Conservation (phyloP, 139 green algal species). For the Chlorella sp. region DNA sequence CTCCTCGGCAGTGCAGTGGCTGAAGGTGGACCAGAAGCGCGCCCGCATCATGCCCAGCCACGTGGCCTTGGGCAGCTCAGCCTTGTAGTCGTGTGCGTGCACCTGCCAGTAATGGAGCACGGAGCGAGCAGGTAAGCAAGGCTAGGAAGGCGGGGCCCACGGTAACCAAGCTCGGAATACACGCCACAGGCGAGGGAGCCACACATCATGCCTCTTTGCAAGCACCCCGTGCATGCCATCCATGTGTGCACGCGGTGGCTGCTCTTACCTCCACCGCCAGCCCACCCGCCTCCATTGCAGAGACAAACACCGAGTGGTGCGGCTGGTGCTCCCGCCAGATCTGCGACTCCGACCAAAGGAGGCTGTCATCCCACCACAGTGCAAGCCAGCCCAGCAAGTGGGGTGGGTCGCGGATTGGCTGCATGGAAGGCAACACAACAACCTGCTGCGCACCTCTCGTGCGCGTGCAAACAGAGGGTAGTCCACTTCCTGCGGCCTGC, state of each 20-base stretch:
- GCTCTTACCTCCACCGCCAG: slow-evolving; percentile 11
- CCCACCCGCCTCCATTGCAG: slow-evolving; percentile 21
- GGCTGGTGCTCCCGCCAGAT: slow-evolving; percentile 34
- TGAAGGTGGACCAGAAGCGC: slow-evolving; percentile 36
- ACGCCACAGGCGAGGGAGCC: too few relatives aligned
- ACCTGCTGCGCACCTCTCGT: neutral
- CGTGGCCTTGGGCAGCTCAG: slow-evolving; percentile 11
- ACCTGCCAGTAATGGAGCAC: too few relatives aligned
- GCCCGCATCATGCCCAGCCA: slow-evolving; percentile 34
- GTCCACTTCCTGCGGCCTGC: slow-evolving; percentile 26
- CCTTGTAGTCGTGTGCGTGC: slow-evolving; percentile 15
- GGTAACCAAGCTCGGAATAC: too few relatives aligned
- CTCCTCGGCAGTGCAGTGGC: slow-evolving; percentile 22
- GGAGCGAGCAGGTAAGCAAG: too few relatives aligned
- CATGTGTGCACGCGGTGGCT: neutral
- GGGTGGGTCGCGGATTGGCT: too few relatives aligned
- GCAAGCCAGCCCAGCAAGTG: neutral
- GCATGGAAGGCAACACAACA: neutral
- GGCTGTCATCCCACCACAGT: neutral
- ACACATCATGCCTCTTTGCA: too few relatives aligned
- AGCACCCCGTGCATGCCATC: neutral
- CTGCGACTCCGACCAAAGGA: neutral
- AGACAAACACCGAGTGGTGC: neutral
- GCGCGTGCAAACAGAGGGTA: slow-evolving; percentile 27
- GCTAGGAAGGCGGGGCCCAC: too few relatives aligned